Percentiles rank a stretch among this genome's conserved stretches.
Evolutionary conservation across 73 alveolate species (phyloP).

Genomic region (Breviolum minutum): DNA sequence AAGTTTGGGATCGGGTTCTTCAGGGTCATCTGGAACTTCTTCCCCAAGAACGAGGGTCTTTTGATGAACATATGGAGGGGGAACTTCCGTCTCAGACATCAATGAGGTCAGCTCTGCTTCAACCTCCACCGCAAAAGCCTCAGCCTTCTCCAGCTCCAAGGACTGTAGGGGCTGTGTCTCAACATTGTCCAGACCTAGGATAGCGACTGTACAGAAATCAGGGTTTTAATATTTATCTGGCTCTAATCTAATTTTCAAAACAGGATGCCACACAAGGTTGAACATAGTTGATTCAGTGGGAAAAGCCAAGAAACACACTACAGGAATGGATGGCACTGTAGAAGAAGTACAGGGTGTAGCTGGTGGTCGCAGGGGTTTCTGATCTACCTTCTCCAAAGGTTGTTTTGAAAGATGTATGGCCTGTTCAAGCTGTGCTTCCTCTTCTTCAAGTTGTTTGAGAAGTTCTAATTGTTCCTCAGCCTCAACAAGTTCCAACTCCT

Average conservation of each 20-base stretch:
- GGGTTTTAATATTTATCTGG: not conserved
- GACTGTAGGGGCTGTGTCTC: not conserved
- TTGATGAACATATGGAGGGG: not conserved
- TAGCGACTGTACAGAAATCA: not conserved
- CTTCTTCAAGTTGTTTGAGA: not conserved
- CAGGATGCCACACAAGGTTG: not conserved
- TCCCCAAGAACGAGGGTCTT: slow-evolving; percentile 3
- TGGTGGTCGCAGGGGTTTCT: not conserved
- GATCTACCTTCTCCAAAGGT: not conserved
- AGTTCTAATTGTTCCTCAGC: not conserved
- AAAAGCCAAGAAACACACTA: not conserved
- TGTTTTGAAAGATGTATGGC: not conserved
- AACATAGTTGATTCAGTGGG: too few relatives aligned
- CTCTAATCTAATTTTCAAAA: too few relatives aligned
- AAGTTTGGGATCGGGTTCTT: too few relatives aligned
- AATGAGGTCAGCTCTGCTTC: not conserved
- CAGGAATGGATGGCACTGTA: not conserved
- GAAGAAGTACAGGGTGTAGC: slow-evolving; percentile 4
- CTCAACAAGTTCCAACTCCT: not conserved
- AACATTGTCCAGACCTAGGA: not conserved
- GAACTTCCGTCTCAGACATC: too few relatives aligned
- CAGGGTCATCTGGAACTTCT: not conserved
- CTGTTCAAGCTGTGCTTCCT: not conserved
- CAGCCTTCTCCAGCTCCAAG: not conserved
- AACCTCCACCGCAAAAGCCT: too few relatives aligned